Evolutionary conservation across 1,284 basidiomycete genomes (phyloP).

Genomic region (Inonotus obliquus): DNA sequence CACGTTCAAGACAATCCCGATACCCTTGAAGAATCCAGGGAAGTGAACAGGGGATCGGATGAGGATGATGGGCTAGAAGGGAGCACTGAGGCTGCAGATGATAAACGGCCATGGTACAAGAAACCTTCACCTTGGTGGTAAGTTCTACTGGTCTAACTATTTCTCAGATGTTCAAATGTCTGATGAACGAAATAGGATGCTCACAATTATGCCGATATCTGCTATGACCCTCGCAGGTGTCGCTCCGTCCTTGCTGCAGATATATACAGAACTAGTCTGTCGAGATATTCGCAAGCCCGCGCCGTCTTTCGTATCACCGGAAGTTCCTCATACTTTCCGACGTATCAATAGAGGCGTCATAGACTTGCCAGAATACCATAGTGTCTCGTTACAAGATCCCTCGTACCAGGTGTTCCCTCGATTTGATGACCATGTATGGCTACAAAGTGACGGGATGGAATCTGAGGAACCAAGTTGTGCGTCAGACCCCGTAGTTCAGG

Average conservation of each 20-base stretch:
- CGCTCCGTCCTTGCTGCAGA: conserved; percentile 59
- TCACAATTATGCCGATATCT: conserved; percentile 46
- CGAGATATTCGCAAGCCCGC: conserved; percentile 47
- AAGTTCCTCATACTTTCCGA: not conserved
- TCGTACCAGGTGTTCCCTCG: not conserved
- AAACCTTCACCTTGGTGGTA: conserved; percentile 67
- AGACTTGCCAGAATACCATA: not conserved
- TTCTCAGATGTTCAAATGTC: not conserved
- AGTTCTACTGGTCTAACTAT: conserved; percentile 22
- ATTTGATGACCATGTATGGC: not conserved
- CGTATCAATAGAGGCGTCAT: not conserved
- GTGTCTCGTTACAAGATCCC: not conserved
- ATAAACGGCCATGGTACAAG: conserved; percentile 58
- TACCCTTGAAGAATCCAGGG: conserved; percentile 10
- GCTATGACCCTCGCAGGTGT: conserved; percentile 50
- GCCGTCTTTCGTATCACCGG: not conserved
- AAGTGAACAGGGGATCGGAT: conserved; percentile 4
- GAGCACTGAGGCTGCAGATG: not conserved
- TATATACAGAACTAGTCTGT: conserved; percentile 57
- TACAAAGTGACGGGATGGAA: not conserved
- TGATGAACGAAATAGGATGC: conserved; percentile 40
- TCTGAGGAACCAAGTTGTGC: conserved; percentile 41
- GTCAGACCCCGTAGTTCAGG: conserved; percentile 68
- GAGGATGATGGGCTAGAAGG: not conserved
- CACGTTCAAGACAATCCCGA: conserved; percentile 6